Evolutionary conservation across 495 filamentous ascomycete species (phyloP).

Genomic region (Hypoxylon perforatum): DNA sequence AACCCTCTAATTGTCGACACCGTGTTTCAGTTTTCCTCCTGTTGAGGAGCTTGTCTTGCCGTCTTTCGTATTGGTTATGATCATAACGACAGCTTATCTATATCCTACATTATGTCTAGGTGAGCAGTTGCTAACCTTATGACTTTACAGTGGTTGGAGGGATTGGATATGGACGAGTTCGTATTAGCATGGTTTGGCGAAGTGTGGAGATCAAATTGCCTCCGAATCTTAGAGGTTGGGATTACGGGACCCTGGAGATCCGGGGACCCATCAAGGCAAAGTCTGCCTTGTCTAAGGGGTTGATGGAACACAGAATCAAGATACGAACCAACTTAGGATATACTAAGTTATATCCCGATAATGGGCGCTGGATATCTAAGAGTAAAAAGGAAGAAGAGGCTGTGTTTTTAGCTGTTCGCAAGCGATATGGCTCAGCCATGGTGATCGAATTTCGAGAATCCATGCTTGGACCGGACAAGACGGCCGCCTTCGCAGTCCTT

Average conservation of each 20-base stretch:
- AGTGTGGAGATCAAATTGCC: constrained; percentile 70
- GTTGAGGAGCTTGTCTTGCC: background rate
- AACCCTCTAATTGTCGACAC: constrained; percentile 15
- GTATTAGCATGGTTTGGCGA: constrained; percentile 76
- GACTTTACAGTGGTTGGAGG: constrained; percentile 60
- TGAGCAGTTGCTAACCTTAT: constrained; percentile 12
- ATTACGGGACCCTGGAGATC: constrained; percentile 74
- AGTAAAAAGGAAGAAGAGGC: constrained; percentile 55
- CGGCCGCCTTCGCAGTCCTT: constrained; percentile 69
- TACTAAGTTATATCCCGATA: constrained; percentile 64
- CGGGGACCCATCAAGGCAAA: constrained; percentile 49
- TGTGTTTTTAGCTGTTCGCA: constrained; percentile 65
- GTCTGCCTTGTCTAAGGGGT: constrained; percentile 52
- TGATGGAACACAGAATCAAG: constrained; percentile 63
- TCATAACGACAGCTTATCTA: too few species aligned
- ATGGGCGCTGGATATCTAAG: constrained; percentile 47
- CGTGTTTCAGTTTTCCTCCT: constrained; percentile 42
- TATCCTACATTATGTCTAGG: constrained; percentile 2
- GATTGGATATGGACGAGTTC: constrained; percentile 73
- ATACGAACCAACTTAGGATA: constrained; percentile 62
- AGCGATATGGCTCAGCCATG: constrained; percentile 69
- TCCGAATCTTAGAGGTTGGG: constrained; percentile 67
- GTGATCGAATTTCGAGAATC: constrained; percentile 70
- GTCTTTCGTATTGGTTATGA: background rate
- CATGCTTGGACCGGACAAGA: constrained; percentile 61